phyloP scores from a whole-genome alignment of 768 basidiomycete species.

The Boletus edulis region DNA sequence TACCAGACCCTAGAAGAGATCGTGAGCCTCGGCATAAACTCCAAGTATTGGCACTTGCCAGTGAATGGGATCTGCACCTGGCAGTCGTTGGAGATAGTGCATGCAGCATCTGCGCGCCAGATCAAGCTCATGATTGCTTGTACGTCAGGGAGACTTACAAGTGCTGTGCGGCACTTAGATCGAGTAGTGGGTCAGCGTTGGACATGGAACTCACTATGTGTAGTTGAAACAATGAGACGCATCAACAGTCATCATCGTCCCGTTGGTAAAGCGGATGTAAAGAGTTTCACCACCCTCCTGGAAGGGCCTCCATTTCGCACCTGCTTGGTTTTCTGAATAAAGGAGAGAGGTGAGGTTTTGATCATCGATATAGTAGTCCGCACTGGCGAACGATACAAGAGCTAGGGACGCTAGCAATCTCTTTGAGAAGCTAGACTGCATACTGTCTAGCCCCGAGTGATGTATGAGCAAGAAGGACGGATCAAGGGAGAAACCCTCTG shows the following conservation, averaged over 20 bases:
- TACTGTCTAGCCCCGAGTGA: neutral
- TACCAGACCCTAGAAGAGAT: constrained; percentile 13
- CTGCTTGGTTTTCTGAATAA: constrained; percentile 13
- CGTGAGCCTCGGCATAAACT: neutral
- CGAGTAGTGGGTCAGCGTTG: neutral
- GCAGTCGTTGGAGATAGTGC: constrained; percentile 9
- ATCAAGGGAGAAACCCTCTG: neutral
- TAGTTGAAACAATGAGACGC: constrained; percentile 14
- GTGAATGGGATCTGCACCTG: constrained; percentile 15
- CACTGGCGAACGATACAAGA: constrained; percentile 2
- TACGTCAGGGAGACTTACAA: neutral
- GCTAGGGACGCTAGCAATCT: neutral
- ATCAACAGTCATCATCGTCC: constrained; percentile 11
- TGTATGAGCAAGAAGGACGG: neutral
- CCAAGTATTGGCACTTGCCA: neutral
- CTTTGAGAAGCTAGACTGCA: constrained; percentile 1
- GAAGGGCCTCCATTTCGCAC: constrained; percentile 14
- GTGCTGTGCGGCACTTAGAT: constrained; percentile 3
- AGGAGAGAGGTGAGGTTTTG: constrained; percentile 10
- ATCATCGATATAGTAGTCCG: constrained; percentile 18
- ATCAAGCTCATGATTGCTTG: neutral
- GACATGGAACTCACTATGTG: constrained; percentile 10
- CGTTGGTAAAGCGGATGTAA: constrained; percentile 8
- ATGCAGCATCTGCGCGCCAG: constrained; percentile 8
- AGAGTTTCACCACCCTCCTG: constrained; percentile 11